Conservation (phyloP, 176 grass and related monocot genomes). For the Oryza brachyantha region DNA sequence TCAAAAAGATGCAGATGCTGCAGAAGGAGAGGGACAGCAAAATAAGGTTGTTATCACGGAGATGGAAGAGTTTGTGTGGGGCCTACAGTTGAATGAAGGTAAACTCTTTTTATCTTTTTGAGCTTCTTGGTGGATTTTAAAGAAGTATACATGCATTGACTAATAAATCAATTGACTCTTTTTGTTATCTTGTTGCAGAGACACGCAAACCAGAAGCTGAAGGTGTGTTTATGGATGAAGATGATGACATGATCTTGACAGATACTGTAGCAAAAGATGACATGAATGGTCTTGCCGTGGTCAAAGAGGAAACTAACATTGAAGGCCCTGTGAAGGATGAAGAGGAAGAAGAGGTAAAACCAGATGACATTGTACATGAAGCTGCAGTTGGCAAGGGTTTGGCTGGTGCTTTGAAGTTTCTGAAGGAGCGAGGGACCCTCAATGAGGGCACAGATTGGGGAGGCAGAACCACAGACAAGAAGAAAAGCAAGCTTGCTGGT, state of each 20-base stretch:
- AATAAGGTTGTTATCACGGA: constrained; percentile 79
- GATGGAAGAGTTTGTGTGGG: constrained; percentile 85
- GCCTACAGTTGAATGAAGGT: constrained; percentile 74
- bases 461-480: constrained; percentile 60
- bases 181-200: constrained; percentile 42
- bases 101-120: constrained; percentile 13
- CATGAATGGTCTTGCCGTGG: background rate
- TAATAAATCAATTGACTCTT: background rate
- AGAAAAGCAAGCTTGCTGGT: constrained; percentile 82
- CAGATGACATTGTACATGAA: constrained; percentile 80
- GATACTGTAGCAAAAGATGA: constrained; percentile 32
- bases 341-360: constrained; percentile 41
- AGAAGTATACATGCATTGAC: background rate
- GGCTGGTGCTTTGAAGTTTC: constrained; percentile 72
- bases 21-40: constrained; percentile 36
- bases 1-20: constrained; percentile 34
- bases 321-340: constrained; percentile 24
- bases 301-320: constrained; percentile 22
- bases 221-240: constrained; percentile 66
- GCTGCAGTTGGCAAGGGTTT: constrained; percentile 77
- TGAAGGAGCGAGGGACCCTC: constrained; percentile 76
- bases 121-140: background rate
- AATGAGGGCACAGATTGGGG: constrained; percentile 79
- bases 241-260: constrained; percentile 27
- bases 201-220: constrained; percentile 40